Base-by-base conservation (phyloP, 1,284 basidiomycete genomes). In the Cutaneotrichosporon sp. region DNA sequence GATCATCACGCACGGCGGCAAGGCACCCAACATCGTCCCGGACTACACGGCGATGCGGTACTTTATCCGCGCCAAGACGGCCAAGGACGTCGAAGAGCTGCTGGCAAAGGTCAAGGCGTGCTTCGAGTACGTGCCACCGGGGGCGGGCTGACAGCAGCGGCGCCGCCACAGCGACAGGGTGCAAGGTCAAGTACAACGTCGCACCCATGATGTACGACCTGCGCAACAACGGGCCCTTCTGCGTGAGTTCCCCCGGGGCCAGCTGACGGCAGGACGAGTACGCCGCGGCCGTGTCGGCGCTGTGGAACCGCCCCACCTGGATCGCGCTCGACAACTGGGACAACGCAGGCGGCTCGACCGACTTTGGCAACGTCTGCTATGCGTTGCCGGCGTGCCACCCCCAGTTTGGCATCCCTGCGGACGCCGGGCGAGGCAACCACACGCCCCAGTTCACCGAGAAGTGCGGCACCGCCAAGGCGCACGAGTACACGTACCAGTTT, bases 21-120 rank as follows among this genome's bases (percentile, higher is more conserved):
- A 87, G 82, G 78, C 83, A 14, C 80, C 86, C 1, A 65, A 65
- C 54, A 58, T 92, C 56, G 91, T 92, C 60, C 91, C 91, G 2
- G 89, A 90, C 72, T 86, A 89, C 69, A 82, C 89, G 10, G 84
- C 83, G 63, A 85, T 92, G 84, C 79, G 81, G 20, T 91, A 86
- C 83, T 79, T 85, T 53, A 83, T 87, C 18, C 84, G 91, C 27
- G 85, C 89, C 7, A 86, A 87, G 5, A 87, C 84, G 22, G 80
- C 81, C 58, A 80, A 79, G 10, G 87, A 87, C 56, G 76, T 90
- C 5, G 72, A 80, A 22, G 80, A 73, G 2, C 79, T 88, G 14
- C 77, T 78, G 2, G 80, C 82, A 46, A 83, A 88, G 33, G 82
- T 87, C 20, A 78, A 80, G 42, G 83, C 82, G 16, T 88, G 87